Base-by-base conservation (phyloP, 2,329 filamentous ascomycete species). In the Fusarium subtropicale region DNA sequence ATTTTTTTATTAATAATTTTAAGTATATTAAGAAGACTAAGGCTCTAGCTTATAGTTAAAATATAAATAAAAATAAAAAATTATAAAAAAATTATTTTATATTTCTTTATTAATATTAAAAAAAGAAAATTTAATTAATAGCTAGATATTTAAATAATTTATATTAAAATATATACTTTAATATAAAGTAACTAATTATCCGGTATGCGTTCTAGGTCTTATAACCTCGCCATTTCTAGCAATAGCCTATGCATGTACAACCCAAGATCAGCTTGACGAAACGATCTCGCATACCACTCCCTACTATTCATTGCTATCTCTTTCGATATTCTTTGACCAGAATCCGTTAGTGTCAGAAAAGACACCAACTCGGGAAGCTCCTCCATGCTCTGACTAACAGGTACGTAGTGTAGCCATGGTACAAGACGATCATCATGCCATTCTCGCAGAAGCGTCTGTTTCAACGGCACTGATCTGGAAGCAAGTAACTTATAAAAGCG, bases 61-160 rank as follows among this genome's bases (percentile, higher is more conserved):
- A n/a, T n/a, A n/a, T n/a, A n/a, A n/a, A n/a, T n/a, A n/a, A n/a
- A n/a, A n/a, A n/a, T n/a, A n/a, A n/a, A n/a, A n/a, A n/a, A n/a
- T n/a, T n/a, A n/a, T n/a, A n/a, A n/a, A n/a, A n/a, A n/a, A n/a
- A n/a, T n/a, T n/a, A n/a, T n/a, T n/a, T n/a, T n/a, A n/a, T n/a
- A n/a, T n/a, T n/a, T n/a, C n/a, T n/a, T n/a, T n/a, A n/a, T n/a
- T n/a, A n/a, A n/a, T n/a, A n/a, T 52, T 52, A 1, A 52, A 52
- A 1, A 0, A 16, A 18, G 16, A 36, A 1, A 36, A 10, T 0
- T 18, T 0, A 10, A 9, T 9, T 5, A 36, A 7, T 7, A 9
- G 2, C 2, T 8, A 10, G 9, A n/a, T 11, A 7, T 1, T 3
- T 11, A 0, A 2, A 15, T 12, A 3, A 3, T 22, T 0, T 0